phyloP scores from a whole-genome alignment of 2,329 filamentous ascomycete genomes.

The Aaosphaeria arxii region DNA sequence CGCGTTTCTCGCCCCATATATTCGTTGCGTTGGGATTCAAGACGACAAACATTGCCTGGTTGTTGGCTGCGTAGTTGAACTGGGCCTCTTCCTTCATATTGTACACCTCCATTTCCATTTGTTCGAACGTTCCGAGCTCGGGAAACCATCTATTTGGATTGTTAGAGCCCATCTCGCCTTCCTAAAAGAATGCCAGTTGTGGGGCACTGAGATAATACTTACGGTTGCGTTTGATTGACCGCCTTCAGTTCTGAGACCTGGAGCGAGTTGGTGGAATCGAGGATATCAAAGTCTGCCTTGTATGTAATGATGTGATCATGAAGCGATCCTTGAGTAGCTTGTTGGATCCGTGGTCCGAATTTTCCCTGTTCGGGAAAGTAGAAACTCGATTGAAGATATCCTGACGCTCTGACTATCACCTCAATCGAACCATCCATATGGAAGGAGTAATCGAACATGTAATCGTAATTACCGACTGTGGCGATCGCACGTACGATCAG shows the following conservation, averaged over 20 bases:
- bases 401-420: conserved; percentile 26
- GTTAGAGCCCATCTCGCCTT: no score
- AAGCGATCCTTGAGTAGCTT: conserved; percentile 33
- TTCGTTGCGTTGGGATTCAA: conserved; percentile 52
- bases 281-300: conserved; percentile 41
- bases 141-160: conserved; percentile 20
- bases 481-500: conserved; percentile 40
- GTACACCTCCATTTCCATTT: conserved; percentile 27
- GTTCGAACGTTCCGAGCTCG: conserved; percentile 28
- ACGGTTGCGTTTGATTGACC: conserved; percentile 16
- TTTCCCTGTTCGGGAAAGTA: conserved; percentile 28
- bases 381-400: conserved; percentile 32
- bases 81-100: conserved; percentile 43
- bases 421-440: conserved; percentile 35
- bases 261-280: conserved; percentile 32
- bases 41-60: conserved; percentile 49
- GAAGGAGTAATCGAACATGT: conserved; percentile 29
- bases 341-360: conserved; percentile 39
- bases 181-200: no score
- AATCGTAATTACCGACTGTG: conserved; percentile 46
- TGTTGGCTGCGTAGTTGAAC: conserved; percentile 48
- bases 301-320: conserved; percentile 42
- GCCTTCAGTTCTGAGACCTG: conserved; percentile 28
- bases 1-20: conserved; percentile 50
- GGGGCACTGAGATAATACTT: no score